A percentile compares a stretch with the other conserved stretches of the same genome.
Evolutionary conservation across 1,284 basidiomycete genomes (phyloP).

Genomic region (Albatrellus sp.): DNA sequence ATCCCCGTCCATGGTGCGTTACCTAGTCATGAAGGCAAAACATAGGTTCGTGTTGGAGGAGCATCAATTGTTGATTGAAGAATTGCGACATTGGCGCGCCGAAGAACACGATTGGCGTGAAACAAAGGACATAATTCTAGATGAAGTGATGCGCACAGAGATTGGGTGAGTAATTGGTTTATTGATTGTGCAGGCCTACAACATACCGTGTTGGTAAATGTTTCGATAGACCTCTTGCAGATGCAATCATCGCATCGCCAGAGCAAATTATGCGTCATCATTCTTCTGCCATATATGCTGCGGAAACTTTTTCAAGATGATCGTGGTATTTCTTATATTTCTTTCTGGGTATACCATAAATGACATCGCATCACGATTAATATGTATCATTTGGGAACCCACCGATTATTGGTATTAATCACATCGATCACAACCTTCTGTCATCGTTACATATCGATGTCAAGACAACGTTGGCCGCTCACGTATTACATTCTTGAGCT

Average conservation of each 20-base stretch:
- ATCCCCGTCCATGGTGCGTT: constrained; percentile 49
- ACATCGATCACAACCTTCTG: too few relatives aligned
- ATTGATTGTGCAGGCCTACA: too few relatives aligned
- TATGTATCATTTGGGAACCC: too few relatives aligned
- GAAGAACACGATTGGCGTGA: constrained; percentile 39
- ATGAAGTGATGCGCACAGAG: constrained; percentile 32
- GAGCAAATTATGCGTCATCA: not conserved
- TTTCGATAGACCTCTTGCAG: not conserved
- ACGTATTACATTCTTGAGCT: too few relatives aligned
- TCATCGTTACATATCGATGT: too few relatives aligned
- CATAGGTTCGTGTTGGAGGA: constrained; percentile 47
- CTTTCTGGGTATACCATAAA: too few relatives aligned
- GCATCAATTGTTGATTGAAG: constrained; percentile 48
- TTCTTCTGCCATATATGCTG: not conserved
- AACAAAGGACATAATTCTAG: constrained; percentile 44
- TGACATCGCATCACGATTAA: too few relatives aligned
- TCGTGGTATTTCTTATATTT: too few relatives aligned
- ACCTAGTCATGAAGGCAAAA: constrained; percentile 72
- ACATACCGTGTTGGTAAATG: too few relatives aligned
- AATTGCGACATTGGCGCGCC: constrained; percentile 39
- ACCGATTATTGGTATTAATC: too few relatives aligned
- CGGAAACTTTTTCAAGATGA: too few relatives aligned
- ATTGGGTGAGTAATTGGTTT: constrained; percentile 34
- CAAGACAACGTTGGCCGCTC: too few relatives aligned
- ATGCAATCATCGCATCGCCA: not conserved